phyloP scores from a whole-genome alignment of 495 filamentous ascomycete genomes.

The Tricharina praecox region DNA sequence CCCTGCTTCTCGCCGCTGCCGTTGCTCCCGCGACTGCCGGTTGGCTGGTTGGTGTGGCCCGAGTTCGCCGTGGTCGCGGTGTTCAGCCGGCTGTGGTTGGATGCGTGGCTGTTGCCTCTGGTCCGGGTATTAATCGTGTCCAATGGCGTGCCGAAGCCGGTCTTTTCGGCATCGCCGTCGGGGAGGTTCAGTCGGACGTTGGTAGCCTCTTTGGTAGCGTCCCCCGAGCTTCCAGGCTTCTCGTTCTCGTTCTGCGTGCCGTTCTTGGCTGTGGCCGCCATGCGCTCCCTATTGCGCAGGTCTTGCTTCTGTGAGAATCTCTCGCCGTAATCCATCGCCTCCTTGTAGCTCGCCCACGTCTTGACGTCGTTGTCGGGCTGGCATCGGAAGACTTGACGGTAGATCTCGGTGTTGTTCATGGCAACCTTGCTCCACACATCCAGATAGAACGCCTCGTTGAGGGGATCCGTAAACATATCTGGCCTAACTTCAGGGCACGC shows the following conservation, averaged over 20 bases:
- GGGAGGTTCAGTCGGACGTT: constrained; percentile 15
- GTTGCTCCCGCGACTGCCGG: constrained; percentile 1
- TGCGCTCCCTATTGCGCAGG: constrained; percentile 10
- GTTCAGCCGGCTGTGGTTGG: constrained; percentile 21
- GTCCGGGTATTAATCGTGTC: constrained; percentile 1
- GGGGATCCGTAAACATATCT: constrained; percentile 66
- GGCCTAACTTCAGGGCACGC: constrained; percentile 44
- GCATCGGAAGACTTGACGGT: constrained; percentile 82
- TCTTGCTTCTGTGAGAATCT: constrained; percentile 47
- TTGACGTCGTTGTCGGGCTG: constrained; percentile 91
- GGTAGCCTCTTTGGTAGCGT: constrained; percentile 28
- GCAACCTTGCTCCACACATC: constrained; percentile 80
- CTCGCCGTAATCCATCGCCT: constrained; percentile 61
- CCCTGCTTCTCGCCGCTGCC: neutral
- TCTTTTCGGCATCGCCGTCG: neutral
- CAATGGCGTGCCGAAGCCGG: neutral
- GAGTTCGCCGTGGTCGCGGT: constrained; percentile 21
- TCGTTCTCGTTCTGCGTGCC: constrained; percentile 11
- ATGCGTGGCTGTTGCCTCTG: constrained; percentile 17
- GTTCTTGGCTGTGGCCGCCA: constrained; percentile 19
- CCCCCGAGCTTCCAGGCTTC: constrained; percentile 24
- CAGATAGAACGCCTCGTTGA: constrained; percentile 66
- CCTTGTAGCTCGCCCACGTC: constrained; percentile 86
- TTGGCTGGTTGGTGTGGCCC: constrained; percentile 1
- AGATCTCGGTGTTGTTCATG: constrained; percentile 86